Evolutionary conservation across 2,329 filamentous ascomycete genomes (phyloP), one percentile per base, ranked within the genome.

Genomic region (Cadophora luteo-olivacea): DNA sequence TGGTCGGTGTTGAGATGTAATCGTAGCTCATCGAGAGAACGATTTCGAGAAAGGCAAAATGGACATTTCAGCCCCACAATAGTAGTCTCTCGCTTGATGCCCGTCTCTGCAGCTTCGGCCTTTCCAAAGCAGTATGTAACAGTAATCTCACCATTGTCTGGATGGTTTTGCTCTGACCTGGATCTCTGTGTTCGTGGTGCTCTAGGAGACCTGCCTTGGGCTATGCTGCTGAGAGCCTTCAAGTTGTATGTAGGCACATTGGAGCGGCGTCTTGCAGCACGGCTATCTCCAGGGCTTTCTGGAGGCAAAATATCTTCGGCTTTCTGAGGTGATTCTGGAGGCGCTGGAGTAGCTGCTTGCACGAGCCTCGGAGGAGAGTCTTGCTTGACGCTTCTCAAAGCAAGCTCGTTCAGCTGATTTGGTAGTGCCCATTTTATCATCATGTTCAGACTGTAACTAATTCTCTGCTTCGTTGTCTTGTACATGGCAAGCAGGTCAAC

Each of bases 211-310:
- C 82, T 85, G 4, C 86, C 86, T 63, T 86, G 82, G 6, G 86
- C 85, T 72, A 86, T 84, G 72, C 87, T 85, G 76, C 84, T 89
- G 19, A 89, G 78, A 14, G 84, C 80, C 75, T 88, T 89, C 48
- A 89, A 77, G 71, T 90, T 90, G 74, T 90, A 90, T 25, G 83
- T 82, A 12, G 72, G 9, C 16, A 73, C 71, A 61, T 66, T 69
- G 8, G 64, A 65, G 29, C 75, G 70, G 14, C 67, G 70, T 62
- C 76, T 73, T 16, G 70, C 68, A 32, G 68, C 67, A 51, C 75
- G 74, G 58, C 29, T 68, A 45, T 70, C 68, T 29, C 69, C 67
- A 16, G 71, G 68, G 29, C 71, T 75, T n/a, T 72, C 54, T 22
- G 69, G 57, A 11, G 57, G 32, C 22, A 63, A 36, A 12, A 41